phyloP scores from a whole-genome alignment of 108 stramenopile species.

The Stephanodiscus minutulus region DNA sequence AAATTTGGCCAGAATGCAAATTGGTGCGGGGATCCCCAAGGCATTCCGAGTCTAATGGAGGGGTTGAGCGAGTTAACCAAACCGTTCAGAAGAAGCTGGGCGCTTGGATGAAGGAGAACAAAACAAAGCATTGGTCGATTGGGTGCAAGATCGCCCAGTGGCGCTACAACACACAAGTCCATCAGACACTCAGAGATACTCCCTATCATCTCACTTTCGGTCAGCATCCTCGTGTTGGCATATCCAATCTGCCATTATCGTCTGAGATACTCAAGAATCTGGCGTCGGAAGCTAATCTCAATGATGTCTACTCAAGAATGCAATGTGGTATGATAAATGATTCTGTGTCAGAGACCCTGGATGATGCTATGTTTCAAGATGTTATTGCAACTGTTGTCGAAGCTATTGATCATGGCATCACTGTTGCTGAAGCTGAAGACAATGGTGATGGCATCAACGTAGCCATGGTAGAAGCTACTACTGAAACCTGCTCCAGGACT shows the following conservation, averaged over 20 bases:
- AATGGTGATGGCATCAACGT: no score
- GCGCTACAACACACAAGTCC: not conserved
- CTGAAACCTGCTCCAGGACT: no score
- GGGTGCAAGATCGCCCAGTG: slow-evolving; percentile 1
- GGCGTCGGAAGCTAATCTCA: not conserved
- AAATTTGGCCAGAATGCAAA: not conserved
- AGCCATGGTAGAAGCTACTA: no score
- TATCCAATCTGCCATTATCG: not conserved
- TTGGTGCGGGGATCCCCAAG: not conserved
- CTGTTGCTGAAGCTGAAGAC: no score
- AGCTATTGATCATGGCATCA: no score
- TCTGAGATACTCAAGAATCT: not conserved
- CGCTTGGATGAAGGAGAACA: not conserved
- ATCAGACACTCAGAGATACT: not conserved
- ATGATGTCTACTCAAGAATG: not conserved
- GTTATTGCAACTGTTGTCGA: no score
- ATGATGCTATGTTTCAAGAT: no score
- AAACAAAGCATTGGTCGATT: not conserved
- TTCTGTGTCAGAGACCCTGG: no score
- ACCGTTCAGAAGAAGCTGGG: not conserved
- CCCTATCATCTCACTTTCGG: slow-evolving; percentile 1
- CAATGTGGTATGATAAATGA: not conserved
- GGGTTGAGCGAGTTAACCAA: not conserved
- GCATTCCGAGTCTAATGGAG: slow-evolving; percentile 5
- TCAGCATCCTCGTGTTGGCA: slow-evolving; percentile 2